A percentile compares a stretch with the other conserved stretches of the same genome.
Conservation (phyloP, 257 asterid genomes). For the Striga asiatica region DNA sequence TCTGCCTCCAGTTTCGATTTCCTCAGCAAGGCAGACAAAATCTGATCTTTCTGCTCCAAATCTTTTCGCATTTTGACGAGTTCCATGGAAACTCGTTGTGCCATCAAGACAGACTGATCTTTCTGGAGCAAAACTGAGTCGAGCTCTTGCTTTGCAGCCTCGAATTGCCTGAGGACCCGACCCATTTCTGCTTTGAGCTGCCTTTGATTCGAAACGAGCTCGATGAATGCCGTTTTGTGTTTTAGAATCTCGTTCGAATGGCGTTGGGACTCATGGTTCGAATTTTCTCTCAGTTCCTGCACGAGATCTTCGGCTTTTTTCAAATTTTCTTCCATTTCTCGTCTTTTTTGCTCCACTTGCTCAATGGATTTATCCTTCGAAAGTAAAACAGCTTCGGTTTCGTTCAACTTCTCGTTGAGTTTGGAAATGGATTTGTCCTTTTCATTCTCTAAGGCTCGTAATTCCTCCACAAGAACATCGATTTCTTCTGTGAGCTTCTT, state of each 20-base stretch:
- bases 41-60: slow-evolving; percentile 77
- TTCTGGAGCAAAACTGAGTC: slow-evolving; percentile 53
- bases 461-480: slow-evolving; percentile 49
- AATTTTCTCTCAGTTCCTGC: slow-evolving; percentile 37
- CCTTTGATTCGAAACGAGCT: slow-evolving; percentile 77
- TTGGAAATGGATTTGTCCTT: slow-evolving; percentile 38
- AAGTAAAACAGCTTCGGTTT: slow-evolving; percentile 26
- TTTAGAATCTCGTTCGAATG: slow-evolving; percentile 47
- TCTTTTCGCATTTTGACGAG: slow-evolving; percentile 52
- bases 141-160: slow-evolving; percentile 59
- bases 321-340: slow-evolving; percentile 44
- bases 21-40: slow-evolving; percentile 77
- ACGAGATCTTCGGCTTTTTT: slow-evolving; percentile 31
- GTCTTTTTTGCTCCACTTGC: slow-evolving; percentile 33
- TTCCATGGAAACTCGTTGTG: slow-evolving; percentile 62
- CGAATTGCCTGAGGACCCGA: slow-evolving; percentile 67
- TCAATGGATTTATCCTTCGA: slow-evolving; percentile 47
- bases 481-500: slow-evolving; percentile 61
- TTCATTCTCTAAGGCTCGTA: slow-evolving; percentile 35
- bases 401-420: slow-evolving; percentile 40
- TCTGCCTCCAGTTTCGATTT: slow-evolving; percentile 62
- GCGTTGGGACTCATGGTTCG: slow-evolving; percentile 41
- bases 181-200: slow-evolving; percentile 92
- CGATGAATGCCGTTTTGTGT: slow-evolving; percentile 69
- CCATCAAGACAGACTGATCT: slow-evolving; percentile 50